phyloP scores from a whole-genome alignment of 2,329 filamentous ascomycete species.

The Chalara sp. region DNA sequence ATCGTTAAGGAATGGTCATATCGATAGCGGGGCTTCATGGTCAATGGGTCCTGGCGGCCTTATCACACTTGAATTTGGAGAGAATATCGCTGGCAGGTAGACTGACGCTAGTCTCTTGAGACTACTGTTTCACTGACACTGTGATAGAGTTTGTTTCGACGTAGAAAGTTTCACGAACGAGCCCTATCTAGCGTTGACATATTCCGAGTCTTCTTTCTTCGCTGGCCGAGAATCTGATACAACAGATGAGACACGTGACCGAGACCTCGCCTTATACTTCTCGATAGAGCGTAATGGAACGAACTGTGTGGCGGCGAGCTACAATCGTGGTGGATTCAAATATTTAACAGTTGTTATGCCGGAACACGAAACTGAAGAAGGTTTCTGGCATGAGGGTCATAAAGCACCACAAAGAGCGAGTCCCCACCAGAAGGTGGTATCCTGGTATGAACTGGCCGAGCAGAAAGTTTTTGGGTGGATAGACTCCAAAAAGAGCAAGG shows the following conservation, averaged over 20 bases:
- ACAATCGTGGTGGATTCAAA: constrained; percentile 33
- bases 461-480: constrained; percentile 15
- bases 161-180: constrained; percentile 24
- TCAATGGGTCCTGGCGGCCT: constrained; percentile 25
- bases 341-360: constrained; percentile 32
- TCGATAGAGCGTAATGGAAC: constrained; percentile 24
- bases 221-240: constrained; percentile 28
- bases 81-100: constrained; percentile 35
- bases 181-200: constrained; percentile 28
- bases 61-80: constrained; percentile 33
- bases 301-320: constrained; percentile 29
- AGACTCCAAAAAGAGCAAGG: constrained; percentile 5
- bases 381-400: constrained; percentile 16
- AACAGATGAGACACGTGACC: constrained; percentile 25
- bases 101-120: constrained; percentile 1
- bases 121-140: constrained; percentile 1
- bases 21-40: constrained; percentile 6
- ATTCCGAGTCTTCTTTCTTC: constrained; percentile 32
- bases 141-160: constrained; percentile 29
- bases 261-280: constrained; percentile 28
- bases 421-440: background rate
- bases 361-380: constrained; percentile 14
- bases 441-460: constrained; percentile 10
- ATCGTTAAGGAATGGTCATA: constrained; percentile 11
- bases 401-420: constrained; percentile 1